Conservation (phyloP, 106 monocot species). For the Triglochin maritima region DNA sequence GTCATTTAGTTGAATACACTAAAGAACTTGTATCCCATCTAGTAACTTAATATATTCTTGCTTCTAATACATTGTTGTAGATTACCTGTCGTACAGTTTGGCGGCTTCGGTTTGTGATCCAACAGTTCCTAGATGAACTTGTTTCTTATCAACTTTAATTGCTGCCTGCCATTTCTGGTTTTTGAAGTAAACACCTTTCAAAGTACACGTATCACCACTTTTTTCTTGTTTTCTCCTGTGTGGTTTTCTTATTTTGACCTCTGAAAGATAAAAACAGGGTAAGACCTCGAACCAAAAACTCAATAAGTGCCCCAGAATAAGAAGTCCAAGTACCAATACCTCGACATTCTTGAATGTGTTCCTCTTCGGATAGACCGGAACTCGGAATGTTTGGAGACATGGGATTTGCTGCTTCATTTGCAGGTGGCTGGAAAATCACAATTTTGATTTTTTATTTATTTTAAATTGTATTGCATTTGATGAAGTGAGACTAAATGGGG, state of each 20-base stretch:
- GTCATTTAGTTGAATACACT: too few relatives aligned
- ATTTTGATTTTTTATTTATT: too few relatives aligned
- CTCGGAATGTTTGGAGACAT: neutral
- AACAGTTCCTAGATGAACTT: conserved; percentile 93
- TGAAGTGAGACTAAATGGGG: too few relatives aligned
- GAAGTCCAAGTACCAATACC: neutral
- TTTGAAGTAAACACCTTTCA: conserved; percentile 96
- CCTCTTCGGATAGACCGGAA: conserved; percentile 1
- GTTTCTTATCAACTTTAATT: conserved; percentile 99
- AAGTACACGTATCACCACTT: conserved; percentile 69
- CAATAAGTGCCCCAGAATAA: too few relatives aligned
- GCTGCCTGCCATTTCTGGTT: conserved; percentile 99
- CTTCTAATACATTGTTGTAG: neutral
- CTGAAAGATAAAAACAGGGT: conserved; percentile 12
- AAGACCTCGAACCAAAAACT: neutral
- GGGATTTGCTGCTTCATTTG: neutral
- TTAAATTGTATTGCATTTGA: too few relatives aligned
- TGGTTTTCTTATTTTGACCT: conserved; percentile 72
- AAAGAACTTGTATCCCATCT: too few relatives aligned
- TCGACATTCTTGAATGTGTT: neutral
- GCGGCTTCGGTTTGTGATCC: conserved; percentile 91
- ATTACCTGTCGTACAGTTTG: conserved; percentile 77
- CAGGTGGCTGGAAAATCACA: too few relatives aligned
- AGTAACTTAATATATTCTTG: too few relatives aligned
- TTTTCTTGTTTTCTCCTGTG: conserved; percentile 79